These are phyloP conservation scores for Tolypocladium tropicale DNA, from an alignment of 2,329 filamentous ascomycete genomes.

Conservation along the genomic window DNA sequence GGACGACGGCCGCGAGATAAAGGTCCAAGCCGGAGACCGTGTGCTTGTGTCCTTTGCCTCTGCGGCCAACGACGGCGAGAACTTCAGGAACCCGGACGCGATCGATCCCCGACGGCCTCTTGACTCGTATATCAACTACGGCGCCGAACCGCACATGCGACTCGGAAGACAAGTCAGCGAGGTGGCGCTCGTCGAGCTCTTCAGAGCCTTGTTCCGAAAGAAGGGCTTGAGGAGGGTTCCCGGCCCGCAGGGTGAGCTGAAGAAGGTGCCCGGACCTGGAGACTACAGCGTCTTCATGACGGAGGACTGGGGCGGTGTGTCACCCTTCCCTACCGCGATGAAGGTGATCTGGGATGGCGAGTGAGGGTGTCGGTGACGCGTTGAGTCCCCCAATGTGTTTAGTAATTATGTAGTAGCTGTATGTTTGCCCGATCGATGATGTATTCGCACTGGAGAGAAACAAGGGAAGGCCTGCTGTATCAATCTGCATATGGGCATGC, in stretches of 20 bases:
- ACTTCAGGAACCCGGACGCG: slow-evolving; percentile 50
- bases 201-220: slow-evolving; percentile 53
- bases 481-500: not conserved
- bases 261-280: slow-evolving; percentile 48
- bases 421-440: not conserved
- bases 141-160: slow-evolving; percentile 50
- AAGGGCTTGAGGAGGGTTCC: slow-evolving; percentile 50
- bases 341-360: slow-evolving; percentile 37
- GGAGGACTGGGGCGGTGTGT: slow-evolving; percentile 48
- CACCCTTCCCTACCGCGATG: slow-evolving; percentile 41
- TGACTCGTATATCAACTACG: slow-evolving; percentile 55
- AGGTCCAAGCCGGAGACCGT: slow-evolving; percentile 44
- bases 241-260: slow-evolving; percentile 56
- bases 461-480: not conserved
- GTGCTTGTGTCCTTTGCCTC: slow-evolving; percentile 53
- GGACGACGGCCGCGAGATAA: slow-evolving; percentile 40
- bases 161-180: slow-evolving; percentile 51
- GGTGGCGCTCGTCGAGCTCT: slow-evolving; percentile 55
- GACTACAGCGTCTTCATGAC: slow-evolving; percentile 53
- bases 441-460: not conserved
- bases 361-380: not conserved
- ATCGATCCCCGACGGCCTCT: slow-evolving; percentile 55
- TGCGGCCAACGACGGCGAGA: slow-evolving; percentile 42
- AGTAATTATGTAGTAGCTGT: not conserved
- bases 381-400: not conserved